Base-by-base conservation (phyloP, 805 yeast genomes). In the Yamadazyma endophytica region DNA sequence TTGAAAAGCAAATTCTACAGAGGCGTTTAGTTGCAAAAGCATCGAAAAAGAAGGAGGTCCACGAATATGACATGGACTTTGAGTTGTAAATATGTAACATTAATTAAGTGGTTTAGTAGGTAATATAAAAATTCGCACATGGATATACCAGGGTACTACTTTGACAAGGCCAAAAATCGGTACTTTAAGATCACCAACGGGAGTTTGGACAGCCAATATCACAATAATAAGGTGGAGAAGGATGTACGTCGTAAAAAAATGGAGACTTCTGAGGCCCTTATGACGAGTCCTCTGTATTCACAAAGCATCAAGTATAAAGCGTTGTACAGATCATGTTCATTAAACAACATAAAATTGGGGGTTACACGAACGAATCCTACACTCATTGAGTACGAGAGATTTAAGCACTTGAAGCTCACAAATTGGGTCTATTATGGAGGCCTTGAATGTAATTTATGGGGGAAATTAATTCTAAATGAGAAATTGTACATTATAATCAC, bases 1-100 rank as follows among this genome's bases (percentile, higher is more conserved):
- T 83, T 56, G 97, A 89, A 50, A 63, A 59, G 29, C 62, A 70
- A 33, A 71, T 83, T 67, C 67, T 83, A 41, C 64, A 52, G 20
- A 52, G 53, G 31, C 37, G 58, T 16, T 57, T 47, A 19, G 61
- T 60, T 24, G 29, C n/a, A 6, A 22, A 36, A 17, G 31, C 38
- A 3, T 9, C 13, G 54, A 26, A 64, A 49, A 44, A 66, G 57
- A 34, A 51, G 3, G 44, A 53, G 9, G 68, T 36, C 13, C 39
- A 44, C 14, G 42, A 34, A 16, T 50, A 50, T 32, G 53, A 44
- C 13, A 26, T 38, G 33, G 49, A 44, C 21, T 42, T 22, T 31
- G 46, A 42, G 19, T 35, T 24, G 16, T 13, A n/a, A n/a, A n/a
- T n/a, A n/a, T n/a, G 11, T 20, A 9, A 20, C 11, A 9, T 20